Evolutionary conservation across 192 early-diverging fungal genomes (phyloP), one percentile per base, ranked within the genome.

Genomic region (Entophlyctis helioformis): DNA sequence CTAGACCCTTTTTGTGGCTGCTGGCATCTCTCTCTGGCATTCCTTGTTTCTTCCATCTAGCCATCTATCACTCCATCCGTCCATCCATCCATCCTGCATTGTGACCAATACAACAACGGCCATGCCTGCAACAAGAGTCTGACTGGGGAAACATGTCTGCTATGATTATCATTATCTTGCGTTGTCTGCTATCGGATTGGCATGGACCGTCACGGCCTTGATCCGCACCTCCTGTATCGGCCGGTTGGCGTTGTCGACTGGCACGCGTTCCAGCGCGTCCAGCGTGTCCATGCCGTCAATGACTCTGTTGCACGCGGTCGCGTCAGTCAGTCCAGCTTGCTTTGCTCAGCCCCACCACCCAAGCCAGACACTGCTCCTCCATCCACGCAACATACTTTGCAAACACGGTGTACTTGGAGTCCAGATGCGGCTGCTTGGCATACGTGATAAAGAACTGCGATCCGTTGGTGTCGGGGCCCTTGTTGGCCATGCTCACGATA

Each of bases 181-280:
- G n/a, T n/a, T n/a, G n/a, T 94, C 86, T 8, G 92, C 89, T 16
- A 94, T 62, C 10, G 94, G 94, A 60, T 98, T 98, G 3, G 94
- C 91, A 63, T 96, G 91, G 22, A 98, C 85, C 0, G 83, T 91
- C 9, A 90, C 75, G 0, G 63, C 65, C 46, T 59, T 56, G 18
- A 98, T 81, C 48, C 74, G 67, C 11, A 93, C 71, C 0, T 84
- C 82, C 41, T 89, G 78, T 8, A 81, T 50, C 3, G 95, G 92
- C 29, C 83, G 59, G 49, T 82, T 64, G 54, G 91, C 88, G 29
- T 79, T 81, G 40, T 85, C 84, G 11, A 91, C 85, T 37, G 87
- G 83, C 5, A 94, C 56, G 32, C 80, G 83, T 54, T 98, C 95
- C 34, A 98, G 54, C 0, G 81, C 78, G 42, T 86, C 87, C 51